Conservation (phyloP, 2,329 filamentous ascomycete genomes). For the Fusarium sp. region DNA sequence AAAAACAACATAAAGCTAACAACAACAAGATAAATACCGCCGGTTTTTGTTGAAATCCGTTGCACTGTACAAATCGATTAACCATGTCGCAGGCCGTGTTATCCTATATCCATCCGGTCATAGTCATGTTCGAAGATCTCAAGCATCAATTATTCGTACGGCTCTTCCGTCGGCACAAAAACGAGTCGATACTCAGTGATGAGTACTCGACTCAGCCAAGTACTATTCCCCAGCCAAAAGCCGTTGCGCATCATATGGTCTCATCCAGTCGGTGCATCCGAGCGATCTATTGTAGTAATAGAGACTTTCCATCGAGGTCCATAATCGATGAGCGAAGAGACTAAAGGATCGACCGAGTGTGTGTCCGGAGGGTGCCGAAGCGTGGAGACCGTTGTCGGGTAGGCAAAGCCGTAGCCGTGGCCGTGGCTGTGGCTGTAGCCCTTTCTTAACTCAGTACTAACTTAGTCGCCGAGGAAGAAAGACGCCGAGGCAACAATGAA, state of each 20-base stretch:
- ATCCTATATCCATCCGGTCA: conserved; percentile 21
- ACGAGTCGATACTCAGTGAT: background rate
- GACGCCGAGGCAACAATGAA: conserved; percentile 16
- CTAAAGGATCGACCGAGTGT: conserved; percentile 19
- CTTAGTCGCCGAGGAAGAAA: background rate
- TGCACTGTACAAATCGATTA: conserved; percentile 14
- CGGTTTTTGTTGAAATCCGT: conserved; percentile 27
- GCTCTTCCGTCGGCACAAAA: background rate
- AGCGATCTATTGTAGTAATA: background rate
- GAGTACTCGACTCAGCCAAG: background rate
- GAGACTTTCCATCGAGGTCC: background rate
- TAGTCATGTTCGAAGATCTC: conserved; percentile 25
- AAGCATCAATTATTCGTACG: background rate
- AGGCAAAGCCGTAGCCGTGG: conserved; percentile 4
- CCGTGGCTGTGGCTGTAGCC: background rate
- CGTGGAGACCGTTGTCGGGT: conserved; percentile 14
- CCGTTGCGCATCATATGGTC: background rate
- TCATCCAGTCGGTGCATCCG: background rate
- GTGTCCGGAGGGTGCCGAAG: conserved; percentile 26
- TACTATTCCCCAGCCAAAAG: background rate
- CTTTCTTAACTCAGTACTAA: background rate
- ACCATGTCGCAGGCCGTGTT: conserved; percentile 15
- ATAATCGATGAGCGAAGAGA: conserved; percentile 16
- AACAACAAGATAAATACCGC: conserved; percentile 34
- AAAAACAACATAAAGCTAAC: conserved; percentile 23